These are phyloP conservation scores for Metschnikowia borealis DNA, from an alignment of 805 yeast genomes.

Conservation along the genomic window DNA sequence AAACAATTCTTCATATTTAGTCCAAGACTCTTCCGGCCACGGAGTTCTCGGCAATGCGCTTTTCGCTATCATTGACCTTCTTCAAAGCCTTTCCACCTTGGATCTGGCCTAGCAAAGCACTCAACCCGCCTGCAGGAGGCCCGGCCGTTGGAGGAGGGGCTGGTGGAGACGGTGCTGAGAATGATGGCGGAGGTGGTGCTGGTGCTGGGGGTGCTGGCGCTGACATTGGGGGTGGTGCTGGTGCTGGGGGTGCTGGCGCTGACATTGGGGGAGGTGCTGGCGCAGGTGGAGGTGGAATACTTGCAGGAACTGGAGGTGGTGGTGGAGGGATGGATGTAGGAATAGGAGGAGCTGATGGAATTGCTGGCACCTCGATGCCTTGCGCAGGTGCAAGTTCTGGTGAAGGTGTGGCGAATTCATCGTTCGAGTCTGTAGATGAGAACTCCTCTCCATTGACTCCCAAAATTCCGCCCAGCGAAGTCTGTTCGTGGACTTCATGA, in stretches of 20 bases:
- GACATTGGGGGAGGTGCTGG: constrained; percentile 7
- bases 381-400: constrained; percentile 12
- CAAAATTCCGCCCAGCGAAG: not conserved
- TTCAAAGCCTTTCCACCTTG: constrained; percentile 48
- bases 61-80: constrained; percentile 47
- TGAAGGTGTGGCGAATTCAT: constrained; percentile 17
- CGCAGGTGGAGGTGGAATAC: constrained; percentile 11
- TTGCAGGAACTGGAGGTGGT: constrained; percentile 13
- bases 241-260: constrained; percentile 4
- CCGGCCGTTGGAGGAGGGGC: not conserved
- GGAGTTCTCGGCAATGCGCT: constrained; percentile 44
- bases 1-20: not conserved
- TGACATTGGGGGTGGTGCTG: not conserved
- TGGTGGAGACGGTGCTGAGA: not conserved
- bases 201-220: constrained; percentile 8
- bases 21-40: constrained; percentile 48
- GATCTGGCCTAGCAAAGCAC: constrained; percentile 56
- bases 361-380: constrained; percentile 8
- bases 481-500: not conserved
- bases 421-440: constrained; percentile 12
- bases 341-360: constrained; percentile 1
- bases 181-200: no score
- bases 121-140: constrained; percentile 24
- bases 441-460: constrained; percentile 3
- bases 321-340: not conserved